These are phyloP conservation scores for Miscanthus sacchariflorus DNA, from an alignment of 202 grass and related monocot species.

Conservation along the genomic window DNA sequence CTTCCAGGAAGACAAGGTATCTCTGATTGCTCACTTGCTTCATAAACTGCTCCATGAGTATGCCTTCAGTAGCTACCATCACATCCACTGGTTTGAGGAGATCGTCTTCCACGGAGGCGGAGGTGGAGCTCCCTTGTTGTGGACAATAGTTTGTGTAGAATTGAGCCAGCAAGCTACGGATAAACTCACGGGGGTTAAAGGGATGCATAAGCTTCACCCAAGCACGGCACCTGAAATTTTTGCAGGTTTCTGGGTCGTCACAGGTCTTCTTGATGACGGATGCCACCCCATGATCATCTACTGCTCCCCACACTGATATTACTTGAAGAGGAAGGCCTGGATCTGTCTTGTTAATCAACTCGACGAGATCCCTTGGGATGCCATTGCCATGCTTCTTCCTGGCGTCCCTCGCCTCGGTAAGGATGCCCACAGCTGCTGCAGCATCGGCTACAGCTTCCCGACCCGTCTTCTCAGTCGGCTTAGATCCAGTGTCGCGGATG, in stretches of 20 bases:
- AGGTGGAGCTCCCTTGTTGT: neutral
- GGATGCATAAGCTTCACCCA: neutral
- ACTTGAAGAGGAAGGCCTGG: neutral
- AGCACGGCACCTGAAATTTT: neutral
- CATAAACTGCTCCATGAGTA: neutral
- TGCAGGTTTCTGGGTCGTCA: neutral
- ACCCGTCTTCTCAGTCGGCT: neutral
- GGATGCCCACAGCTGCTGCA: neutral
- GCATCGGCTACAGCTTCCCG: neutral
- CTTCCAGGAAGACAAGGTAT: slow-evolving; percentile 1
- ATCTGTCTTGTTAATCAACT: neutral
- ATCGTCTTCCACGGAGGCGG: no score
- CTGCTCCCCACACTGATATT: neutral
- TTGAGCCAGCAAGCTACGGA: neutral
- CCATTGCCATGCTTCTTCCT: neutral
- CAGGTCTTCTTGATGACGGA: neutral
- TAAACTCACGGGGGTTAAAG: neutral
- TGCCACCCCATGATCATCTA: neutral
- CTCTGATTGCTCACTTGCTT: neutral
- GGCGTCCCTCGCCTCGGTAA: neutral
- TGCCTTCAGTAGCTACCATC: neutral
- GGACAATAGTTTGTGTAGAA: neutral
- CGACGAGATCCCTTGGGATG: neutral
- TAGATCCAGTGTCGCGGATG: neutral
- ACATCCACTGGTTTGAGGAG: no score